phyloP scores from a whole-genome alignment of 441 rosid genomes.

The Theobroma grandiflorum region DNA sequence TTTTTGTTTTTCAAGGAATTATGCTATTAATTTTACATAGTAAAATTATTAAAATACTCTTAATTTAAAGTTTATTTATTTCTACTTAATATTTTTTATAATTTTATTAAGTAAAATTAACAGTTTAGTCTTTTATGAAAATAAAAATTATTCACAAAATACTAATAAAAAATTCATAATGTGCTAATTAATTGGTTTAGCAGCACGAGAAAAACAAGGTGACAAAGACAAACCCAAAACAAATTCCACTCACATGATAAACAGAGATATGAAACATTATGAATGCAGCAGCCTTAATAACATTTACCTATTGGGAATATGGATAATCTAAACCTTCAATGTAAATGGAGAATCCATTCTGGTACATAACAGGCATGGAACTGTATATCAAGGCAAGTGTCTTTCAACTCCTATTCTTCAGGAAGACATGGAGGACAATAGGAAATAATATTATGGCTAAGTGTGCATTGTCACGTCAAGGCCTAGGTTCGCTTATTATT shows the following conservation, averaged over 20 bases:
- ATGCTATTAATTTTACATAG: too few relatives aligned
- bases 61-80: too few relatives aligned
- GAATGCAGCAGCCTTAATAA: background rate
- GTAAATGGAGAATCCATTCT: background rate
- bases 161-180: too few relatives aligned
- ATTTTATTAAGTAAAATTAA: too few relatives aligned
- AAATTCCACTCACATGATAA: background rate
- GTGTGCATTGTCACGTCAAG: background rate
- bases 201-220: background rate
- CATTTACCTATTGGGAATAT: background rate
- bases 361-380: background rate
- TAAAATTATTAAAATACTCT: too few relatives aligned
- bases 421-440: background rate
- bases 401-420: background rate
- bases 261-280: background rate
- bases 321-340: background rate
- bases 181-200: too few relatives aligned
- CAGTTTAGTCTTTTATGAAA: too few relatives aligned
- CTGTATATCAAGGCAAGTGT: background rate
- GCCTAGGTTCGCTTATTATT: conserved; percentile 31
- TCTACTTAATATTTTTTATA: too few relatives aligned
- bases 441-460: background rate
- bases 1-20: too few relatives aligned
- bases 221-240: background rate
- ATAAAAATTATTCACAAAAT: too few relatives aligned